A percentile compares a stretch with the other conserved stretches of the same genome.
Evolutionary conservation across 2,329 filamentous ascomycete genomes (phyloP).

Genomic region (Fusarium bulbicola): DNA sequence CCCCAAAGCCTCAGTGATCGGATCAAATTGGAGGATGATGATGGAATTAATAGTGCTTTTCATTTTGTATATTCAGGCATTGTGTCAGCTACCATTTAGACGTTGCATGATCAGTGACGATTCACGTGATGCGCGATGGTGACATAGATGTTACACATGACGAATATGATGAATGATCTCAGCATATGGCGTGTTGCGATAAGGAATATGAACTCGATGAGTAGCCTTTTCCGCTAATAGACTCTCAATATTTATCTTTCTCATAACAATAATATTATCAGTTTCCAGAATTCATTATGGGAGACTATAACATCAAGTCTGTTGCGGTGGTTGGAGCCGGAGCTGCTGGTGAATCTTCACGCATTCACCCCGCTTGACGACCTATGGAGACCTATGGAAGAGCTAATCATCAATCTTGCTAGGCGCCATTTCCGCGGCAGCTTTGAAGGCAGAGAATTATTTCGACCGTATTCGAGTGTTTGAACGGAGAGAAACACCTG

Average conservation of each 20-base stretch:
- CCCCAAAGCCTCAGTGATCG: background rate
- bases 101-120: too few relatives aligned
- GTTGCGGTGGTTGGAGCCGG: conserved; percentile 37
- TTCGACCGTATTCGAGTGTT: conserved; percentile 55
- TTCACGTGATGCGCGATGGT: conserved; percentile 22
- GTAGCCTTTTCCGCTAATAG: fast-evolving
- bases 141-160: conserved; percentile 16
- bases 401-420: background rate
- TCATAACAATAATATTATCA: background rate
- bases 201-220: background rate
- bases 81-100: background rate
- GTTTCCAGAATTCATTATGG: background rate
- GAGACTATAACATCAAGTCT: conserved; percentile 21
- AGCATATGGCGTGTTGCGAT: background rate
- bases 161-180: conserved; percentile 10
- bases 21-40: fast-evolving
- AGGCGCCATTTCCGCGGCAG: conserved; percentile 60
- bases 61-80: fast-evolving
- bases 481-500: conserved; percentile 53
- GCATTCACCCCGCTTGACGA: too few relatives aligned
- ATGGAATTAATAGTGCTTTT: too few relatives aligned
- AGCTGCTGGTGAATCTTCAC: conserved; percentile 23
- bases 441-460: conserved; percentile 55
- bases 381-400: fast-evolving
- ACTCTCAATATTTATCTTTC: background rate